Conservation (phyloP, 2,329 filamentous ascomycete species). For the Trichoderma polysporum region DNA sequence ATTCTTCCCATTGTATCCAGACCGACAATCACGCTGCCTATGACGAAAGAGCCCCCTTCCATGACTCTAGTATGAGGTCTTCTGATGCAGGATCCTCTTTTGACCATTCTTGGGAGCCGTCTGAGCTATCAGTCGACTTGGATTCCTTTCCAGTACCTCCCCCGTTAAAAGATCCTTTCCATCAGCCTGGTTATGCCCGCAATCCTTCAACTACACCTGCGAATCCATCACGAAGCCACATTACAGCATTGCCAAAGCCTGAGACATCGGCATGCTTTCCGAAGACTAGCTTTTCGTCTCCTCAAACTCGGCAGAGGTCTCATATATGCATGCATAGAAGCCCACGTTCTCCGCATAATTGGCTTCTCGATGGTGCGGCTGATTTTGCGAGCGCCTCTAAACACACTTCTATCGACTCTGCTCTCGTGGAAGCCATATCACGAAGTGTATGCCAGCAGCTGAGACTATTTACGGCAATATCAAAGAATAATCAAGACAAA, state of each 20-base stretch:
- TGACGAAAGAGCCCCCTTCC: neutral
- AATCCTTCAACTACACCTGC: neutral
- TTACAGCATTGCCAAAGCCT: neutral
- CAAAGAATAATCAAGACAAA: constrained; percentile 15
- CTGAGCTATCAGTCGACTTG: constrained; percentile 17
- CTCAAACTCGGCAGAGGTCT: neutral
- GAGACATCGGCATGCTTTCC: neutral
- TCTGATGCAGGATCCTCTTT: constrained; percentile 4
- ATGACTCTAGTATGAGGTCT: neutral
- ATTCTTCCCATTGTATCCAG: neutral
- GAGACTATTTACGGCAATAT: constrained; percentile 39
- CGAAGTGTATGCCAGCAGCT: constrained; percentile 47
- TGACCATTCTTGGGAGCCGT: constrained; percentile 1
- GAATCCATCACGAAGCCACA: neutral
- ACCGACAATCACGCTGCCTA: neutral
- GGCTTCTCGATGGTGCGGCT: constrained; percentile 23
- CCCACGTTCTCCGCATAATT: constrained; percentile 6
- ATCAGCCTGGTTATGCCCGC: neutral
- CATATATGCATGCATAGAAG: neutral
- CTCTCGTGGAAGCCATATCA: constrained; percentile 45
- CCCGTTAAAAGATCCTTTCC: neutral
- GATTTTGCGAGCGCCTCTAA: constrained; percentile 29
- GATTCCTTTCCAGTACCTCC: constrained; percentile 23
- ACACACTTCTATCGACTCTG: constrained; percentile 37
- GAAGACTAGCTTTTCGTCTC: neutral